Evolutionary conservation across 495 filamentous ascomycete species (phyloP).

Genomic region (Penicillium longicatenatum): DNA sequence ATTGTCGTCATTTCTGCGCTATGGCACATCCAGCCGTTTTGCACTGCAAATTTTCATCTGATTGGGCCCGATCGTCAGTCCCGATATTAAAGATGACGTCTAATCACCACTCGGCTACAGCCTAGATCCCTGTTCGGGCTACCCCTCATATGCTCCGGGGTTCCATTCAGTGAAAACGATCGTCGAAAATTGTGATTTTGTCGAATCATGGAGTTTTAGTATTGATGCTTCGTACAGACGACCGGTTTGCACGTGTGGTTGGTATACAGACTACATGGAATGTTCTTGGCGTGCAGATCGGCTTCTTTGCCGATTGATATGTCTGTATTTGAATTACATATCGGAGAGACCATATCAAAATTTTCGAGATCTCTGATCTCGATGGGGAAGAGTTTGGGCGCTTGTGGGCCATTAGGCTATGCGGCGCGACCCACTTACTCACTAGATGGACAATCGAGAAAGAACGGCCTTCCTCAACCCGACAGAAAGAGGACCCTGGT

Average conservation of each 20-base stretch:
- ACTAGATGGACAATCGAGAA: too few relatives aligned
- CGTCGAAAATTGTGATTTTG: not conserved
- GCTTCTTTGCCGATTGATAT: not conserved
- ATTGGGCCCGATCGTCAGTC: not conserved
- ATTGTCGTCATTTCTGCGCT: constrained; percentile 24
- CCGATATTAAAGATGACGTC: constrained; percentile 26
- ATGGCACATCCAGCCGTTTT: constrained; percentile 1
- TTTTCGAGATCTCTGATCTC: not conserved
- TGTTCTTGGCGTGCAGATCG: not conserved
- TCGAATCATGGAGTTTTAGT: not conserved
- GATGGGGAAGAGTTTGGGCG: too few relatives aligned
- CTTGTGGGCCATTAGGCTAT: too few relatives aligned
- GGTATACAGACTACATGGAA: not conserved
- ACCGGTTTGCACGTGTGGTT: not conserved
- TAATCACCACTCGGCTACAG: not conserved
- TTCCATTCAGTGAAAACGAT: not conserved
- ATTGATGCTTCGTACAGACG: not conserved
- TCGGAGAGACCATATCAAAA: too few relatives aligned
- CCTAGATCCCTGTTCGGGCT: constrained; percentile 10
- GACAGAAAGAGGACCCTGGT: not conserved
- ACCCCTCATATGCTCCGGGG: not conserved
- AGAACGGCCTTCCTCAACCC: too few relatives aligned
- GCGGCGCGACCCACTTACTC: too few relatives aligned
- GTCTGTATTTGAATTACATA: too few relatives aligned
- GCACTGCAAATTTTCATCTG: constrained; percentile 9